Conservation (phyloP, 179 eudicot genomes). For the Spinacia oleracea region DNA sequence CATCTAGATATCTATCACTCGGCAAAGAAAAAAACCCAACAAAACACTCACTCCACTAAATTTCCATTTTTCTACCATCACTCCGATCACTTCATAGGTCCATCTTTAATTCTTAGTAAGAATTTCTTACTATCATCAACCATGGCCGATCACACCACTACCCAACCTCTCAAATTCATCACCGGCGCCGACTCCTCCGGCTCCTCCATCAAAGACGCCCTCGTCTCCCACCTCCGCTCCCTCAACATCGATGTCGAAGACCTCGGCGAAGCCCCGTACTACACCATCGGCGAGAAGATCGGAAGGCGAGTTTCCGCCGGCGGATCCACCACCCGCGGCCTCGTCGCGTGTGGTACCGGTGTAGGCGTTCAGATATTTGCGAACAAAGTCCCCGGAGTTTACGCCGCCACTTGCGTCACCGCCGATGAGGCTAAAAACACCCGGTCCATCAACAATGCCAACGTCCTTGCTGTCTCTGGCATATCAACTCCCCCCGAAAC, state of each 20-base stretch:
- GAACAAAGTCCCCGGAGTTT: conserved; percentile 78
- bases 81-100: too few species aligned
- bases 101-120: too few species aligned
- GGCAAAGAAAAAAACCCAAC: too few species aligned
- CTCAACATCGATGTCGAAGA: conserved; percentile 72
- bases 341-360: conserved; percentile 82
- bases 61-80: too few species aligned
- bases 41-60: too few species aligned
- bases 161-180: conserved; percentile 47
- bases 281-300: conserved; percentile 62
- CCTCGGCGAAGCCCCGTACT: conserved; percentile 73
- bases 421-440: conserved; percentile 65
- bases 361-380: conserved; percentile 86
- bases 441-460: conserved; percentile 79
- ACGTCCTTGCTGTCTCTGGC: conserved; percentile 84
- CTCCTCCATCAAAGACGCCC: conserved; percentile 54
- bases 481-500: conserved; percentile 46
- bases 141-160: too few species aligned
- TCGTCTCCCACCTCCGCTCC: conserved; percentile 65
- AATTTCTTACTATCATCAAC: too few species aligned
- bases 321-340: conserved; percentile 47
- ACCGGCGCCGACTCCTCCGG: conserved; percentile 86
- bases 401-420: conserved; percentile 71
- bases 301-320: conserved; percentile 57
- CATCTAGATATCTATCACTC: too few species aligned